Percentiles rank a stretch among this genome's conserved stretches.
These are phyloP conservation scores for Podospora australis DNA, from an alignment of 495 filamentous ascomycete species.

Conservation along the genomic window DNA sequence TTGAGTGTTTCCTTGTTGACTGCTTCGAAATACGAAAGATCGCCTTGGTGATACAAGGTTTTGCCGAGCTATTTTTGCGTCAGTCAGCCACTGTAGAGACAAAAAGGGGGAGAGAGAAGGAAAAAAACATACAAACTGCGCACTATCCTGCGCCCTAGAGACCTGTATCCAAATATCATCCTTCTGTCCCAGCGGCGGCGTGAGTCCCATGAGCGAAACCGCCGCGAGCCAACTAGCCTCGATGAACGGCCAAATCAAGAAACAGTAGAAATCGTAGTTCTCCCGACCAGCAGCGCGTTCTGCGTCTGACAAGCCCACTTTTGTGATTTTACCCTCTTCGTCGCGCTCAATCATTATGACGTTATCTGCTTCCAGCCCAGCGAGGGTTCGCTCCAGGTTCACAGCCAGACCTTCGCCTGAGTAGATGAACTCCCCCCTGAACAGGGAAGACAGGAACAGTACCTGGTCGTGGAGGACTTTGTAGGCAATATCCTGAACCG, in stretches of 20 bases:
- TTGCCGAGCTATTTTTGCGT: constrained; percentile 66
- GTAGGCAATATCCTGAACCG: constrained; percentile 72
- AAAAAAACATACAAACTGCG: constrained; percentile 61
- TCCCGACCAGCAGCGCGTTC: constrained; percentile 77
- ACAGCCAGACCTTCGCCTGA: constrained; percentile 71
- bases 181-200: constrained; percentile 56
- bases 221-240: constrained; percentile 88
- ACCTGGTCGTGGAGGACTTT: constrained; percentile 66
- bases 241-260: constrained; percentile 96
- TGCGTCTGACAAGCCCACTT: constrained; percentile 63
- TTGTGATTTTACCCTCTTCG: constrained; percentile 47
- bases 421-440: constrained; percentile 96
- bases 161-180: constrained; percentile 70
- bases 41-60: constrained; percentile 94
- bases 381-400: constrained; percentile 75
- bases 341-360: constrained; percentile 67
- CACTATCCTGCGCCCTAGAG: constrained; percentile 70
- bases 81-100: constrained; percentile 12
- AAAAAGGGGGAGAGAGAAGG: not conserved
- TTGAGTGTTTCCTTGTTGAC: constrained; percentile 97
- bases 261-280: constrained; percentile 97
- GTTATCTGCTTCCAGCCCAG: constrained; percentile 68
- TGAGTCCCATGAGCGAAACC: constrained; percentile 76
- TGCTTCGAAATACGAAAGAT: constrained; percentile 92
- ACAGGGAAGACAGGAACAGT: constrained; percentile 81